Evolutionary conservation across 345 rosid species (phyloP).

Genomic region (Erodium maritimum): DNA sequence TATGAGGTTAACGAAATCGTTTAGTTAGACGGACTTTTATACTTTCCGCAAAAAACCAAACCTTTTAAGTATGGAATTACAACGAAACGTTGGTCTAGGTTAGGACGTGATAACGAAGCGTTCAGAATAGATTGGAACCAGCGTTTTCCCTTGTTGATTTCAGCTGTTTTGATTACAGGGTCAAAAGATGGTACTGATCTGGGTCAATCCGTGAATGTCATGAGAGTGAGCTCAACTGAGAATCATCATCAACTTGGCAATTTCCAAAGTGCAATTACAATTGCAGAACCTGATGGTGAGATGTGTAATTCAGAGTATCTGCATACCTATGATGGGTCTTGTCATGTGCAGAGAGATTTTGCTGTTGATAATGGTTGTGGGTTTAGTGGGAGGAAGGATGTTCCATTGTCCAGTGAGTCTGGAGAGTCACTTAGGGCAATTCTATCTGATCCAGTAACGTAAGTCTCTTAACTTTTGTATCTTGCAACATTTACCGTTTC

Average conservation of each 20-base stretch:
- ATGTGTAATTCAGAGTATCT: slow-evolving; percentile 35
- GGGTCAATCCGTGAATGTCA: slow-evolving; percentile 14
- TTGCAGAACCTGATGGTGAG: slow-evolving; percentile 46
- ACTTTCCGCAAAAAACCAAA: no score
- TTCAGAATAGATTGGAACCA: no score
- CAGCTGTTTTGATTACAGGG: slow-evolving; percentile 10
- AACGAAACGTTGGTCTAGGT: no score
- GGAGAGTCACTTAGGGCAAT: slow-evolving; percentile 63
- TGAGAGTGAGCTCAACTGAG: slow-evolving; percentile 6
- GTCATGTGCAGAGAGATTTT: slow-evolving; percentile 43
- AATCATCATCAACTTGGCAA: slow-evolving; percentile 18
- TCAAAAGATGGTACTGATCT: slow-evolving; percentile 34
- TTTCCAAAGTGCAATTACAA: slow-evolving; percentile 25
- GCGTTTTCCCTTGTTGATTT: no score
- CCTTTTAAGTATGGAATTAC: no score
- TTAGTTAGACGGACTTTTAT: no score
- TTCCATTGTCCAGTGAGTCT: slow-evolving; percentile 30
- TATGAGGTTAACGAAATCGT: no score
- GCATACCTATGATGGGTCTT: slow-evolving; percentile 36
- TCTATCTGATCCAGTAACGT: slow-evolving; percentile 76
- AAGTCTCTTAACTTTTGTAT: slow-evolving; percentile 14
- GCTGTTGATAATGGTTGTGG: slow-evolving; percentile 43
- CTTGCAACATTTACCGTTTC: neutral
- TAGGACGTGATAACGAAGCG: no score
- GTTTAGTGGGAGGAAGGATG: slow-evolving; percentile 65